Base-by-base conservation (phyloP, 805 yeast species). In the Candida cerambycidarum region DNA sequence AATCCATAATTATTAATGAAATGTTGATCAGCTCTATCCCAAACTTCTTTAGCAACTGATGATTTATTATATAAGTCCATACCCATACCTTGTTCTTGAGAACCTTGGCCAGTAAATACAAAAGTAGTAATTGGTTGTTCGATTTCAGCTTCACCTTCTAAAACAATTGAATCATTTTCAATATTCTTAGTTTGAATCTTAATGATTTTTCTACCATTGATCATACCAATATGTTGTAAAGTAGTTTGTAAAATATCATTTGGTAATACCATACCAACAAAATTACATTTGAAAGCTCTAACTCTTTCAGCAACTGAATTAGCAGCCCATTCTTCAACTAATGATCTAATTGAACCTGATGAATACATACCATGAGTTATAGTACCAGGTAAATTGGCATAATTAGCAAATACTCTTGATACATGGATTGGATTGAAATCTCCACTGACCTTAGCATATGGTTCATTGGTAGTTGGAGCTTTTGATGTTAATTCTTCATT, bases 81-180 rank as follows among this genome's bases (percentile, higher is more conserved):
- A 78, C 99, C 99, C 99, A 93, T 93, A 65, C 97, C 97, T 75
- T 95, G 99, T 69, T 95, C 99, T 72, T 93, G 99, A 47, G 99
- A 92, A 67, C 99, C 99, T 77, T 93, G 99, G 63, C 99, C 99
- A 52, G 99, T 93, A 73, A 95, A 93, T 45, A 93, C 96, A 65
- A 87, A 93, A 15, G 99, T 85, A 33, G 98, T 87, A 41, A 84
- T 85, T 25, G 99, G 99, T 73, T 93, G 99, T 57, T 93, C 98
- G 59, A 95, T 90, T 74, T 93, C 99, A 43, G 99, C 99, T 73
- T 89, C 96, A 71, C 98, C 99, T 41, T 77, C 65, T 56, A 93
- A 76, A 15, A 93, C 99, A 30, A 76, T 68, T 47, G 78, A 79
- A 45, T 80, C 90, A 45, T 92, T 84, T 57, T 84, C 89, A 53